phyloP scores from a whole-genome alignment of 306 rosid species.

The Biancaea sappan region DNA sequence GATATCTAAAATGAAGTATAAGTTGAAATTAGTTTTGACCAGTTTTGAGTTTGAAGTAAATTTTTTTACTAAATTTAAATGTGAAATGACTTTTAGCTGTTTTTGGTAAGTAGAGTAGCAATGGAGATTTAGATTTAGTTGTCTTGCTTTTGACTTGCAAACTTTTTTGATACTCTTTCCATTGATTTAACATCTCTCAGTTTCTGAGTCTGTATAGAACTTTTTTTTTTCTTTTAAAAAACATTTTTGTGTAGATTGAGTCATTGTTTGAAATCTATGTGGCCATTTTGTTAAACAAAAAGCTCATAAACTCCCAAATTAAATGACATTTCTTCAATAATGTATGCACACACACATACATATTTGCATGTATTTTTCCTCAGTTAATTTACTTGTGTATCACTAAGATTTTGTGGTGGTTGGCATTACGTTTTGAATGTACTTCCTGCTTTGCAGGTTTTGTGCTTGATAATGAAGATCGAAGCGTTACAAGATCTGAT shows the following conservation, averaged over 20 bases:
- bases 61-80: background rate
- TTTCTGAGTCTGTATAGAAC: conserved; percentile 17
- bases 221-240: too few relatives aligned
- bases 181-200: background rate
- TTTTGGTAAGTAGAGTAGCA: background rate
- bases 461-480: conserved; percentile 81
- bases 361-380: background rate
- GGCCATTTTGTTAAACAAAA: too few relatives aligned
- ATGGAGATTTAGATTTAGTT: background rate
- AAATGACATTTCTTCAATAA: background rate
- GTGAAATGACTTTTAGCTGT: background rate
- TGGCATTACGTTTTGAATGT: conserved; percentile 19
- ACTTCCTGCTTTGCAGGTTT: conserved; percentile 56
- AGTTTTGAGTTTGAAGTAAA: background rate
- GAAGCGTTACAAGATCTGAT: conserved; percentile 89
- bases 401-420: conserved; percentile 6
- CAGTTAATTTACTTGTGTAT: background rate
- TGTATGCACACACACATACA: background rate
- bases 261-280: background rate
- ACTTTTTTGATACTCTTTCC: background rate
- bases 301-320: background rate
- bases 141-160: background rate
- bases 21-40: background rate
- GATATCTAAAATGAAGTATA: background rate
- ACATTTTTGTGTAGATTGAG: background rate